Percentiles rank a stretch among this genome's conserved stretches.
Conservation (phyloP, 495 filamentous ascomycete species). For the Umbilicaria muhlenbergii region DNA sequence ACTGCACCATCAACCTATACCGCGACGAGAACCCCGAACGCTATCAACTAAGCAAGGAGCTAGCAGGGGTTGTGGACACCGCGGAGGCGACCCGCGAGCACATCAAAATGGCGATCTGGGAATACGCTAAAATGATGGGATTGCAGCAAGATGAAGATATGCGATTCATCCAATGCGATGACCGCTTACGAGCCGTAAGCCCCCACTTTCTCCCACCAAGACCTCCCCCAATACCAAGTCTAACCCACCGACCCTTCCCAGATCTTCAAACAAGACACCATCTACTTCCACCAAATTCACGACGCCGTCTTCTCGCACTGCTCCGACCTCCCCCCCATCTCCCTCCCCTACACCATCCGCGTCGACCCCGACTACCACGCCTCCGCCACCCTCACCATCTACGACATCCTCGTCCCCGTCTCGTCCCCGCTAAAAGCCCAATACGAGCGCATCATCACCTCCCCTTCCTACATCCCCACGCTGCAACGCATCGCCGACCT, state of each 20-base stretch:
- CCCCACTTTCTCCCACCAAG: not conserved
- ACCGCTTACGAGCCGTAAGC: constrained; percentile 55
- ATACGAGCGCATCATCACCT: constrained; percentile 23
- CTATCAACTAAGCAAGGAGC: constrained; percentile 55
- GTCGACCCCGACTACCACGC: constrained; percentile 73
- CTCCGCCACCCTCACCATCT: constrained; percentile 47
- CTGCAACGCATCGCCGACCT: constrained; percentile 55
- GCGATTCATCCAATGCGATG: constrained; percentile 79
- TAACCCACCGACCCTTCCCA: constrained; percentile 21
- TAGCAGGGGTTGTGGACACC: constrained; percentile 78
- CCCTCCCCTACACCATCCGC: constrained; percentile 84
- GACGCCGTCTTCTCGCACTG: constrained; percentile 61
- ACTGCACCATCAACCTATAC: constrained; percentile 75
- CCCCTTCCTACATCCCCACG: constrained; percentile 37
- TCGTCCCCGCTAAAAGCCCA: constrained; percentile 51
- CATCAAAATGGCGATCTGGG: constrained; percentile 81
- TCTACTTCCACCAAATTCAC: constrained; percentile 80
- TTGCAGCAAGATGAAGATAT: constrained; percentile 90
- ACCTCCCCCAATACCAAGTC: constrained; percentile 4
- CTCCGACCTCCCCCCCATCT: constrained; percentile 62
- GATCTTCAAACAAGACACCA: constrained; percentile 63
- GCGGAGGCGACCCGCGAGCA: constrained; percentile 74
- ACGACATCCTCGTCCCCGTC: constrained; percentile 75
- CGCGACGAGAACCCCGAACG: constrained; percentile 77
- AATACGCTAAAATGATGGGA: constrained; percentile 77